phyloP scores from a whole-genome alignment of 345 rosid species.

The Laguncularia racemosa region DNA sequence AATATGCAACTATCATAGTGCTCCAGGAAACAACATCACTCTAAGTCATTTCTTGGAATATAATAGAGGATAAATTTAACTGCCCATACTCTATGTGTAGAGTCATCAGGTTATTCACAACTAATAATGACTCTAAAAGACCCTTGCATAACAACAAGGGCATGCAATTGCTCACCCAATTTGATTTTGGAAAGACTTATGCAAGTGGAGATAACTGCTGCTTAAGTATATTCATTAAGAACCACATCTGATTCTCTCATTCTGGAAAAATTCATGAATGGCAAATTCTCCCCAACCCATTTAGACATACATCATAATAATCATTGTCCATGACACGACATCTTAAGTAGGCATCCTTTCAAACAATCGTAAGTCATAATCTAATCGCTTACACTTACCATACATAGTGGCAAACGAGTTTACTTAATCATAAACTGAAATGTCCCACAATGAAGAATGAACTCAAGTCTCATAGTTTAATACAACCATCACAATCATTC shows the following conservation, averaged over 20 bases:
- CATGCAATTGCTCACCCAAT: constrained; percentile 85
- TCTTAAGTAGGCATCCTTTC: too few species aligned
- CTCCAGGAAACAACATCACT: constrained; percentile 87
- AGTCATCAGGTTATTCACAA: too few species aligned
- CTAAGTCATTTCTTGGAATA: constrained; percentile 43
- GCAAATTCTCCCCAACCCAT: constrained; percentile 54
- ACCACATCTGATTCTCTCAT: constrained; percentile 46
- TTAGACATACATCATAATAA: too few species aligned
- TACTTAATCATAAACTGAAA: too few species aligned
- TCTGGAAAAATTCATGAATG: constrained; percentile 36
- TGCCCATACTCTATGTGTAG: constrained; percentile 70
- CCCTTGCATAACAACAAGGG: constrained; percentile 50
- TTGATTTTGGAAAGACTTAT: constrained; percentile 49
- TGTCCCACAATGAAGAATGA: too few species aligned
- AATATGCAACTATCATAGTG: constrained; percentile 62
- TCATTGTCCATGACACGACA: too few species aligned
- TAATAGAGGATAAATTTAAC: constrained; percentile 37
- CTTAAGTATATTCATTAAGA: constrained; percentile 68
- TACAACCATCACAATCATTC: too few species aligned
- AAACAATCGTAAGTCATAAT: constrained; percentile 42
- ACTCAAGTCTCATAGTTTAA: too few species aligned
- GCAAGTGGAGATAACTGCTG: constrained; percentile 59
- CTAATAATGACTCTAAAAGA: too few species aligned
- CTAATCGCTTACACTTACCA: constrained; percentile 65
- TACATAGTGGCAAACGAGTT: constrained; percentile 70